Conservation (phyloP, 2,329 filamentous ascomycete species). For the Tolypocladium endophyticum region DNA sequence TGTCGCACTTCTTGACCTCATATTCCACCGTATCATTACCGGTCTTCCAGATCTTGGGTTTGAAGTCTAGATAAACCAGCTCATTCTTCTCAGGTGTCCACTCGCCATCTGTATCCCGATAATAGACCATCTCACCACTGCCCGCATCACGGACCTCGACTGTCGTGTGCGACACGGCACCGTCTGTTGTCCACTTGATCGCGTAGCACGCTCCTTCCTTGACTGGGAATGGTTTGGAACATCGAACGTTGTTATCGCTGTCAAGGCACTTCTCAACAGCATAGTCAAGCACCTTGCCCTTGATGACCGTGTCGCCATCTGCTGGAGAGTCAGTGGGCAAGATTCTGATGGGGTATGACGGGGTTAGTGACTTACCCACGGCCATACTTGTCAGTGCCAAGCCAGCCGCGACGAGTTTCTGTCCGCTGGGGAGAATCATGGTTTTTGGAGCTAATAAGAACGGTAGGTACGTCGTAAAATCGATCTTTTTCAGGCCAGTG, state of each 20-base stretch:
- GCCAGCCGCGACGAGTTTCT: constrained; percentile 7
- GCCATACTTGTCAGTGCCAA: constrained; percentile 6
- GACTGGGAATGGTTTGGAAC: constrained; percentile 29
- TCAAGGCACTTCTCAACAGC: constrained; percentile 30
- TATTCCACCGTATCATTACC: constrained; percentile 34
- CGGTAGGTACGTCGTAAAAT: neutral
- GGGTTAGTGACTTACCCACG: constrained; percentile 2
- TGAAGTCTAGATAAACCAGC: constrained; percentile 34
- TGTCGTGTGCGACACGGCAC: constrained; percentile 28
- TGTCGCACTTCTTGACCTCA: constrained; percentile 15
- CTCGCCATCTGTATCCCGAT: constrained; percentile 32
- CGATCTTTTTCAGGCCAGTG: neutral
- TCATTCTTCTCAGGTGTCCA: constrained; percentile 34
- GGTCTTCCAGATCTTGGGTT: constrained; percentile 31
- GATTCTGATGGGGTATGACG: neutral
- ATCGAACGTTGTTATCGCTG: constrained; percentile 24
- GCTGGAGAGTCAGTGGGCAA: neutral
- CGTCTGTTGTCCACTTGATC: constrained; percentile 27
- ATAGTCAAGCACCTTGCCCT: constrained; percentile 29
- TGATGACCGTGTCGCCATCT: constrained; percentile 10
- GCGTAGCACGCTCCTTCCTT: constrained; percentile 26
- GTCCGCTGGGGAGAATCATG: constrained; percentile 10
- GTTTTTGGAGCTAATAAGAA: neutral
- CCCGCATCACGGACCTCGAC: constrained; percentile 24
- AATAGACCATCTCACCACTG: constrained; percentile 29